These are phyloP conservation scores for Acacia acuminata DNA, from an alignment of 306 rosid species.

Conservation along the genomic window DNA sequence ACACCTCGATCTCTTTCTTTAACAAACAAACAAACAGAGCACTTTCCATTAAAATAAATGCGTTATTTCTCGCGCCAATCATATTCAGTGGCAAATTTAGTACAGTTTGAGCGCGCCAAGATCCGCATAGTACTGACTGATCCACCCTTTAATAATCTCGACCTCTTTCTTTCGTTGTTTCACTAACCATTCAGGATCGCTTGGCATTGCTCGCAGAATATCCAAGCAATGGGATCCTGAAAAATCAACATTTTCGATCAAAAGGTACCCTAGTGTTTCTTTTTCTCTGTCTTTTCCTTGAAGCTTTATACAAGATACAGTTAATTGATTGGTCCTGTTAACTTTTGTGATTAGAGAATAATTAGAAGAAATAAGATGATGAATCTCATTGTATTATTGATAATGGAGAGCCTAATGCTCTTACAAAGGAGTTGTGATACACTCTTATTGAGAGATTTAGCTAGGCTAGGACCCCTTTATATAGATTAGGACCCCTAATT, in stretches of 20 bases:
- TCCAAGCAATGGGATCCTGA: conserved; percentile 66
- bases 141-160: conserved; percentile 47
- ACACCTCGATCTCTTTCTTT: not conserved
- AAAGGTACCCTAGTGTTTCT: not conserved
- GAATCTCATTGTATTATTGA: no score
- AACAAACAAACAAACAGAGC: not conserved
- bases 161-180: conserved; percentile 43
- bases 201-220: conserved; percentile 26
- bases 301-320: not conserved
- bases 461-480: no score
- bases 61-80: not conserved
- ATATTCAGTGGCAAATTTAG: not conserved
- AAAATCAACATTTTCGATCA: not conserved
- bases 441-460: no score
- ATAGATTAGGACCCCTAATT: no score
- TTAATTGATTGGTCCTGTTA: not conserved
- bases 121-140: conserved; percentile 40
- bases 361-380: no score
- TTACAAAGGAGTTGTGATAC: no score
- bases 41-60: not conserved
- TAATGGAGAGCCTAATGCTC: no score
- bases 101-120: conserved; percentile 16
- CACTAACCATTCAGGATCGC: conserved; percentile 55
- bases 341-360: no score
- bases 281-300: not conserved